These are phyloP conservation scores for Eutreptiella sp. DNA, from an alignment of 208 protist genomes.

Conservation along the genomic window DNA sequence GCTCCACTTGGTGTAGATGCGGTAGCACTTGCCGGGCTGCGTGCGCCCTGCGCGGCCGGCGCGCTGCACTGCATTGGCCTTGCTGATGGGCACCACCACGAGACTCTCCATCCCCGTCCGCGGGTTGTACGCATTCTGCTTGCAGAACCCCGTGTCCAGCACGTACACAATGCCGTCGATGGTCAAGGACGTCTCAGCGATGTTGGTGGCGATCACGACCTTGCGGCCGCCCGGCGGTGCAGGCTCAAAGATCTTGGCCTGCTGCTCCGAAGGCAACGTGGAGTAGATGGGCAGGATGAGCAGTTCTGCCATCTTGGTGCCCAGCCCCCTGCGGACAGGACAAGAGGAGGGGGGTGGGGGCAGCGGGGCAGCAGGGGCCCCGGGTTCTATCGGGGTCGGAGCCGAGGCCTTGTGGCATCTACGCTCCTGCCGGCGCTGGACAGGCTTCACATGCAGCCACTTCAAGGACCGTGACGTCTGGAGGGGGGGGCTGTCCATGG, in stretches of 20 bases:
- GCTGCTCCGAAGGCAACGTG: slow-evolving; percentile 92
- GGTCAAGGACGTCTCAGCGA: slow-evolving; percentile 98
- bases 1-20: slow-evolving; percentile 89
- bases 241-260: slow-evolving; percentile 90
- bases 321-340: no score
- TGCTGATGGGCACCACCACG: slow-evolving; percentile 81
- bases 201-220: slow-evolving; percentile 97
- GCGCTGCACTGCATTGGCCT: slow-evolving; percentile 86
- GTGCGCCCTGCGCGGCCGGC: slow-evolving; percentile 94
- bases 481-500: no score
- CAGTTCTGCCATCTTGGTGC: slow-evolving; percentile 62
- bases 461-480: no score
- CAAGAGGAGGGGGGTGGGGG: no score
- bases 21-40: slow-evolving; percentile 93
- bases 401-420: no score
- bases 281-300: slow-evolving; percentile 79
- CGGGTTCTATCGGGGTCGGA: no score
- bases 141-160: slow-evolving; percentile 94
- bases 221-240: slow-evolving; percentile 71
- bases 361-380: no score
- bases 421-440: no score
- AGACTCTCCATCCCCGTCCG: slow-evolving; percentile 93
- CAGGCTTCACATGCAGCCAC: no score
- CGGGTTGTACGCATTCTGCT: slow-evolving; percentile 95
- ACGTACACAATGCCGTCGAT: slow-evolving; percentile 98